Percentiles rank a stretch among this genome's conserved stretches.
These are phyloP conservation scores for Trametes cingulata DNA, from an alignment of 768 basidiomycete genomes.

Conservation along the genomic window DNA sequence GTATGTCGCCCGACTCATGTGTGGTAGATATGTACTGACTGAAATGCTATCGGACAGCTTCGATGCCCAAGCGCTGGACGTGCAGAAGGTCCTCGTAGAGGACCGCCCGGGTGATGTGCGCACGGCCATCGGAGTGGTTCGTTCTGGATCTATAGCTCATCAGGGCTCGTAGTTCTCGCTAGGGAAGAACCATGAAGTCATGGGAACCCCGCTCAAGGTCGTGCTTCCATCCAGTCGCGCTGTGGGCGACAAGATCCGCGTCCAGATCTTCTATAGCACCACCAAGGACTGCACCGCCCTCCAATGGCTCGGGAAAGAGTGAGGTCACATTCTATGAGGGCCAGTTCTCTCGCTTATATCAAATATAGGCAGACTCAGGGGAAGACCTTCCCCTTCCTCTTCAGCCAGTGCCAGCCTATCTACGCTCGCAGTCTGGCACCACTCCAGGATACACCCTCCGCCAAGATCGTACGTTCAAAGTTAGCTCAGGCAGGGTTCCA, in stretches of 20 bases:
- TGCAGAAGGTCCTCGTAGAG: slow-evolving; percentile 55
- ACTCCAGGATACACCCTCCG: slow-evolving; percentile 85
- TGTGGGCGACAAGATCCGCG: slow-evolving; percentile 44
- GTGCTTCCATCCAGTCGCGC: slow-evolving; percentile 46
- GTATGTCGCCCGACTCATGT: slow-evolving; percentile 39
- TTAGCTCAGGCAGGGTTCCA: not conserved
- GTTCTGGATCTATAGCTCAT: not conserved
- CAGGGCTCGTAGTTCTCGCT: slow-evolving; percentile 47
- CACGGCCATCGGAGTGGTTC: not conserved
- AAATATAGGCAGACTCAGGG: slow-evolving; percentile 65
- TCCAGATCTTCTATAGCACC: slow-evolving; percentile 69
- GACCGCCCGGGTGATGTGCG: slow-evolving; percentile 39
- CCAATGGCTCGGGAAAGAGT: slow-evolving; percentile 88
- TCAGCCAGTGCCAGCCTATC: slow-evolving; percentile 93
- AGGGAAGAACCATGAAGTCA: slow-evolving; percentile 59
- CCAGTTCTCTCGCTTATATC: not conserved
- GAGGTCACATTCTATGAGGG: slow-evolving; percentile 17
- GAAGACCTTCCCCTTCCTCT: slow-evolving; percentile 81
- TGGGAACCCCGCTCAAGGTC: slow-evolving; percentile 77
- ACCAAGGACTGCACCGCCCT: slow-evolving; percentile 75
- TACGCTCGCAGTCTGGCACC: slow-evolving; percentile 81
- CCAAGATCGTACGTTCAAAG: slow-evolving; percentile 67
- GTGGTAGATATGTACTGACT: too few relatives aligned
- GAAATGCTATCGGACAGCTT: slow-evolving; percentile 49
- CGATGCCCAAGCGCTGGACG: slow-evolving; percentile 71